Evolutionary conservation across 2,329 filamentous ascomycete species (phyloP).

Genomic region (Hymenoscyphus occultus): DNA sequence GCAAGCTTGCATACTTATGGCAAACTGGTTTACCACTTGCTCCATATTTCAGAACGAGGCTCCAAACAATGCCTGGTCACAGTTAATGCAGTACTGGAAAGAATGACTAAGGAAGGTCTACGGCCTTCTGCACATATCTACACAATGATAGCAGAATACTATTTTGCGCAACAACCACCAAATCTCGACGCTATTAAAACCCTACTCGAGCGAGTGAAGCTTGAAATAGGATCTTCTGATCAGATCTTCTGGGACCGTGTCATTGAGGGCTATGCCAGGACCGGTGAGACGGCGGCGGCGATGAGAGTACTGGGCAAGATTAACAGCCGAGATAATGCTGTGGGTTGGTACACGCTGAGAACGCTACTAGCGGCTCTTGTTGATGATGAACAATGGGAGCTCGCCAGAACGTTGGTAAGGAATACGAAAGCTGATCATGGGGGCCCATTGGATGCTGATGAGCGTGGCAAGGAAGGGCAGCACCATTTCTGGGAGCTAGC

Average conservation of each 20-base stretch:
- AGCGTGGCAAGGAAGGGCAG: slow-evolving; percentile 29
- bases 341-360: slow-evolving; percentile 31
- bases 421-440: slow-evolving; percentile 30
- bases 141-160: slow-evolving; percentile 69
- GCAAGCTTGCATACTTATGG: slow-evolving; percentile 64
- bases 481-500: slow-evolving; percentile 35
- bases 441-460: slow-evolving; percentile 21
- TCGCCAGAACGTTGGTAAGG: slow-evolving; percentile 33
- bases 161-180: slow-evolving; percentile 57
- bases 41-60: slow-evolving; percentile 42
- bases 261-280: slow-evolving; percentile 62
- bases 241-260: slow-evolving; percentile 66
- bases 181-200: slow-evolving; percentile 57
- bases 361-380: slow-evolving; percentile 32
- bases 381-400: slow-evolving; percentile 32
- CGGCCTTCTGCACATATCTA: slow-evolving; percentile 63
- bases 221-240: slow-evolving; percentile 42
- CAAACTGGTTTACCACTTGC: slow-evolving; percentile 64
- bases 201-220: slow-evolving; percentile 52
- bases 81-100: slow-evolving; percentile 58
- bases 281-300: slow-evolving; percentile 49
- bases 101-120: slow-evolving; percentile 56
- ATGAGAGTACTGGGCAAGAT: slow-evolving; percentile 49
- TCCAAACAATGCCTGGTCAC: slow-evolving; percentile 40
- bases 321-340: slow-evolving; percentile 26